Evolutionary conservation across 768 basidiomycete genomes (phyloP), one percentile per base, ranked within the genome.

Genomic region (Pleurotus ostreatus): DNA sequence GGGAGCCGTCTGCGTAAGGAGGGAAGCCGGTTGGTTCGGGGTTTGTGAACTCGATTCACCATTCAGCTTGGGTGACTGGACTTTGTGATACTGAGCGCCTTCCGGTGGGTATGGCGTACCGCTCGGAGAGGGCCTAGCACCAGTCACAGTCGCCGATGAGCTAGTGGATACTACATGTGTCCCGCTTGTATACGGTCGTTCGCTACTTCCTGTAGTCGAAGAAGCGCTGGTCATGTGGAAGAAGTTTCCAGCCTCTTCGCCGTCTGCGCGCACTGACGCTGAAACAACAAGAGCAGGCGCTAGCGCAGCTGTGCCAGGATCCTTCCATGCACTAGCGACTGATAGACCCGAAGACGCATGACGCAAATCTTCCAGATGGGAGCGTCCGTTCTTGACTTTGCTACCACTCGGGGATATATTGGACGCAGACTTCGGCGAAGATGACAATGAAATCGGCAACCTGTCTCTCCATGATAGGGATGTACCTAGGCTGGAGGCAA

Each of bases 1-100:
- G 25, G 84, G 84, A 3, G 85, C 85, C 6, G 85, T 86, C 60
- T 80, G 83, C n/a, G 83, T 83, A 38, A 87, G 77, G 22, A 87
- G 74, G 13, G 85, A 87, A 18, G 78, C 75, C 22, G 70, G 73
- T 23, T 18, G 9, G 11, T 16, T 22, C 8, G 37, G n/a, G 16
- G 51, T 20, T 7, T 53, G 51, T 6, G 51, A 22, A 12, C 18
- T 16, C 8, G 26, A 16, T 15, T 15, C 37, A n/a, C 26, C 25
- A n/a, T 12, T 20, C 22, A 13, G 13, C 20, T 47, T 15, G 12
- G 26, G 15, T 20, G 22, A 37, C 15, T 20, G 18, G 25, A 22
- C 23, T 15, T 18, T 15, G 37, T 12, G n/a, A 40, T 16, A 3
- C n/a, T 18, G 9, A 18, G 11, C 62, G 49, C 52, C 56, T 48